Evolutionary conservation across 371 early-diverging fungal genomes (phyloP).

Genomic region (Apophysomyces variabilis): DNA sequence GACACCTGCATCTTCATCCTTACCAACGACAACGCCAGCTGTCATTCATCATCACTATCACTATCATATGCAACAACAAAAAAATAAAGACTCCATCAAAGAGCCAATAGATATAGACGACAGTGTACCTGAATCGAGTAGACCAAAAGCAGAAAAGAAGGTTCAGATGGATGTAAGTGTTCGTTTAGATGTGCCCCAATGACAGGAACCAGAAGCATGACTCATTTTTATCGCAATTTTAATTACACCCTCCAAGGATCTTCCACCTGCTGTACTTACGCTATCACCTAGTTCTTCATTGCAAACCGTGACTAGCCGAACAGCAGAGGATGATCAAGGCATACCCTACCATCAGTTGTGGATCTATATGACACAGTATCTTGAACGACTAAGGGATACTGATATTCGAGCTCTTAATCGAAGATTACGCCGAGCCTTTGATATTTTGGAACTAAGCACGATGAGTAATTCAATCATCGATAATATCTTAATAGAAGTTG

Average conservation of each 20-base stretch:
- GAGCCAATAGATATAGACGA: not conserved
- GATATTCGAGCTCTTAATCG: conserved; percentile 67
- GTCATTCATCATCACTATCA: conserved; percentile 48
- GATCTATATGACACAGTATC: conserved; percentile 21
- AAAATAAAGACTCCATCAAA: conserved; percentile 3
- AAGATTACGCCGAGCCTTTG: conserved; percentile 65
- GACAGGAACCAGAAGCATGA: not conserved
- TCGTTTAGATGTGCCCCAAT: not conserved
- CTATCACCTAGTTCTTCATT: conserved; percentile 4
- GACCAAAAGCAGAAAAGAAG: not conserved
- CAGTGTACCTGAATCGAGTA: not conserved
- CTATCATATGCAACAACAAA: conserved; percentile 28
- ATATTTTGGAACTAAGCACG: conserved; percentile 69
- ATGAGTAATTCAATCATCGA: conserved; percentile 79
- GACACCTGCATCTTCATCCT: conserved; percentile 22
- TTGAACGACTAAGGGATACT: conserved; percentile 57
- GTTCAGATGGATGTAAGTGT: conserved; percentile 8
- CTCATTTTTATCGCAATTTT: no score
- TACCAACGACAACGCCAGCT: conserved; percentile 19
- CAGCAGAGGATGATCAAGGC: conserved; percentile 19
- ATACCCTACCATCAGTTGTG: conserved; percentile 28
- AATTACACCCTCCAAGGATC: not conserved
- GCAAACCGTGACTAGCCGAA: conserved; percentile 1
- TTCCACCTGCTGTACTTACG: not conserved
- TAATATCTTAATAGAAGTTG: conserved; percentile 67